Conservation (phyloP, 1,284 basidiomycete genomes). For the Fomitiporia mediterranea region DNA sequence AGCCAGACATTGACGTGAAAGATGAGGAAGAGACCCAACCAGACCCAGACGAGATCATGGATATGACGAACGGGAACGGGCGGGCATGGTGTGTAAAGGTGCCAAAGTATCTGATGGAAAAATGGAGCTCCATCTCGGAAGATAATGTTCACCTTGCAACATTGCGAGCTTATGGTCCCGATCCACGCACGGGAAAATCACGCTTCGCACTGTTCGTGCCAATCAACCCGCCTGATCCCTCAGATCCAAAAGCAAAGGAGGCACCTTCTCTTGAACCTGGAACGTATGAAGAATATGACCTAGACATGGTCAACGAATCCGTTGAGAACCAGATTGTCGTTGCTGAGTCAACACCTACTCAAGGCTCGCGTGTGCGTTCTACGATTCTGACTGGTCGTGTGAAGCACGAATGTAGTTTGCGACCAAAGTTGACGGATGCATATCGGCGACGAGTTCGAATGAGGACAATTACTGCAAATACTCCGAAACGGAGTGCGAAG, state of each 20-base stretch:
- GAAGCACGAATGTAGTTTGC: constrained; percentile 68
- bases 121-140: constrained; percentile 57
- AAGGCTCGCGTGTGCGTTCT: constrained; percentile 56
- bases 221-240: constrained; percentile 36
- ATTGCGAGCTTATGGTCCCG: constrained; percentile 63
- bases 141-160: constrained; percentile 69
- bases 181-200: constrained; percentile 40
- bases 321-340: constrained; percentile 77
- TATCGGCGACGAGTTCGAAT: constrained; percentile 65
- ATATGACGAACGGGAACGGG: constrained; percentile 66
- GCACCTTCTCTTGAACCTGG: constrained; percentile 31
- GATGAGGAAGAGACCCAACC: constrained; percentile 61
- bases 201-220: constrained; percentile 67
- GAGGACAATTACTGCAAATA: constrained; percentile 56
- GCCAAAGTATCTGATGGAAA: constrained; percentile 65
- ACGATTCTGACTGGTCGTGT: constrained; percentile 72
- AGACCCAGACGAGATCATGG: constrained; percentile 71
- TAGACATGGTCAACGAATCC: constrained; percentile 71
- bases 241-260: constrained; percentile 24
- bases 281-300: constrained; percentile 57
- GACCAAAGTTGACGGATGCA: constrained; percentile 55
- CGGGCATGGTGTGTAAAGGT: constrained; percentile 79
- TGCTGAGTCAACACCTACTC: constrained; percentile 67
- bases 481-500: constrained; percentile 53
- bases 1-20: constrained; percentile 43